A percentile compares a stretch with the other conserved stretches of the same genome.
These are phyloP conservation scores for Yarrowia porcina DNA, from an alignment of 805 yeast species.

Conservation along the genomic window DNA sequence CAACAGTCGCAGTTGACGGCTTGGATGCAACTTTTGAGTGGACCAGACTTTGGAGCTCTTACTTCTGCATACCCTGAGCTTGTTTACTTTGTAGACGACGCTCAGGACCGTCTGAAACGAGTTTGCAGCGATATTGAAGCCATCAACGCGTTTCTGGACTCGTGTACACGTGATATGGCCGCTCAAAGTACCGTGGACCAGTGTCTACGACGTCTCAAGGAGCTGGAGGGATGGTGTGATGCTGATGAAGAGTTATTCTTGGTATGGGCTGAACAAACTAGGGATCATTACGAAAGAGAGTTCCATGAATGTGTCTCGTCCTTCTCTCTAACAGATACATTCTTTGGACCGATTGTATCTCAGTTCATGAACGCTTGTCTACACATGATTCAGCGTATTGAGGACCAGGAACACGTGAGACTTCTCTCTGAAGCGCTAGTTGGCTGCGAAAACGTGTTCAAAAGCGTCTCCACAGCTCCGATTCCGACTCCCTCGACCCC, in stretches of 20 bases:
- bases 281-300: conserved; percentile 5
- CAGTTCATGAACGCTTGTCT: conserved; percentile 10
- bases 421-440: not conserved
- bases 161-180: conserved; percentile 12
- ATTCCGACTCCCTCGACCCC: conserved; percentile 5
- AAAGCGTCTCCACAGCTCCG: not conserved
- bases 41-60: conserved; percentile 2
- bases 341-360: not conserved
- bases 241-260: conserved; percentile 9
- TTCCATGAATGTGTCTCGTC: not conserved
- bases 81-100: not conserved
- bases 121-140: conserved; percentile 7
- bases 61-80: not conserved
- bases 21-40: not conserved
- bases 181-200: conserved; percentile 8
- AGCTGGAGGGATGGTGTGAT: conserved; percentile 18
- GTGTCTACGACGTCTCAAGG: conserved; percentile 6
- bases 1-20: not conserved
- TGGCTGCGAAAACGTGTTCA: not conserved
- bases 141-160: not conserved
- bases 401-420: conserved; percentile 9
- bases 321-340: not conserved
- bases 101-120: not conserved
- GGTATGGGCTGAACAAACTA: conserved; percentile 8
- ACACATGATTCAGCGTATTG: conserved; percentile 2